phyloP scores from a whole-genome alignment of 2,329 filamentous ascomycete species.

The Tympanopsis confertula region DNA sequence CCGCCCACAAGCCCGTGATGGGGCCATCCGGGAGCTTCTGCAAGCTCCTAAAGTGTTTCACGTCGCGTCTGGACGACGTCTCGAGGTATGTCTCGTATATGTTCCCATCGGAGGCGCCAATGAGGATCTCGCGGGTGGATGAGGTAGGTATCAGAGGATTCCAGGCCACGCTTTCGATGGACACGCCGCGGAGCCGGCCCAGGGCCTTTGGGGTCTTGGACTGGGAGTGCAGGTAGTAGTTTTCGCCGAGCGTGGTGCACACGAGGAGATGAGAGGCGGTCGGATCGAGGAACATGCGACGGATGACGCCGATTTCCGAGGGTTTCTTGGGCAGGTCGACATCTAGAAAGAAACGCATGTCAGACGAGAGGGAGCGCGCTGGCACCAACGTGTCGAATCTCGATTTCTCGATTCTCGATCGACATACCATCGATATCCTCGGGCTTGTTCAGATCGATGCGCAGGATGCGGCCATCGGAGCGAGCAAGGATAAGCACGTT shows the following conservation, averaged over 20 bases:
- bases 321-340: conserved; percentile 93
- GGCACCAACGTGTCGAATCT: too few relatives aligned
- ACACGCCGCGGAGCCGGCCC: conserved; percentile 70
- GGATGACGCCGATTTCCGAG: conserved; percentile 82
- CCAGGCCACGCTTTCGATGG: conserved; percentile 86
- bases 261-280: conserved; percentile 90
- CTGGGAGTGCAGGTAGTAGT: conserved; percentile 95
- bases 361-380: not conserved
- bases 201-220: conserved; percentile 77
- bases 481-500: conserved; percentile 90
- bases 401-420: too few relatives aligned
- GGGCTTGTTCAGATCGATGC: conserved; percentile 86
- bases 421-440: conserved; percentile 79
- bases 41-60: conserved; percentile 77
- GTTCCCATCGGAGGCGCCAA: conserved; percentile 86
- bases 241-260: conserved; percentile 82
- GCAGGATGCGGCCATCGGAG: conserved; percentile 80
- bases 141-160: conserved; percentile 86
- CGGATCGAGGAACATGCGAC: conserved; percentile 92
- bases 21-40: conserved; percentile 75
- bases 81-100: conserved; percentile 94
- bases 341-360: conserved; percentile 39
- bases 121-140: conserved; percentile 83
- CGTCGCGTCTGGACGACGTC: conserved; percentile 78
- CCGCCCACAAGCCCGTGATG: conserved; percentile 76